Conservation (phyloP, 305 asterid species). For the Solanum hybrid region DNA sequence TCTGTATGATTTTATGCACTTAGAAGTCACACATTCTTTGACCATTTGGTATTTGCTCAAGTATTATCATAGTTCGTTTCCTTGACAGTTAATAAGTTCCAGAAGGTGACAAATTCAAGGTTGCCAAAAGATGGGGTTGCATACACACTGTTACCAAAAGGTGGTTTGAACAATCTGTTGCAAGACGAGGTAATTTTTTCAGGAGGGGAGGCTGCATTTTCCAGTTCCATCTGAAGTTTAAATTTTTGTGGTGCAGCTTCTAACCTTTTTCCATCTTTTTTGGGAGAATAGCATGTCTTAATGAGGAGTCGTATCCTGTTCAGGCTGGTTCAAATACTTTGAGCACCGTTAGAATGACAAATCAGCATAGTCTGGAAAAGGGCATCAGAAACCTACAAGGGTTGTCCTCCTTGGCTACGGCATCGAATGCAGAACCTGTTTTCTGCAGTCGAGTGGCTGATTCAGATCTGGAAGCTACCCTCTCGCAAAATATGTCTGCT, state of each 20-base stretch:
- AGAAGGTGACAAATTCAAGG: conserved; percentile 88
- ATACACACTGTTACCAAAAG: conserved; percentile 52
- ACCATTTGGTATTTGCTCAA: conserved; percentile 10
- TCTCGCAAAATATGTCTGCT: conserved; percentile 23
- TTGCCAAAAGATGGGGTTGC: conserved; percentile 83
- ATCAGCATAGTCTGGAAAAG: conserved; percentile 49
- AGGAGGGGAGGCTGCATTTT: conserved; percentile 11
- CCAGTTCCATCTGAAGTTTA: background rate
- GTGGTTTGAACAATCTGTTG: conserved; percentile 88
- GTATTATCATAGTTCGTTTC: conserved; percentile 15
- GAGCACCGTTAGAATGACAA: conserved; percentile 36
- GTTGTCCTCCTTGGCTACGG: conserved; percentile 42
- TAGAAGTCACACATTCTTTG: background rate
- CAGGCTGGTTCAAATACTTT: conserved; percentile 44
- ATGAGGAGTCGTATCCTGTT: conserved; percentile 84
- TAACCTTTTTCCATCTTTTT: conserved; percentile 13
- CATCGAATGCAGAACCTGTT: conserved; percentile 39
- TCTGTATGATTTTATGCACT: background rate
- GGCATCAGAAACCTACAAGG: conserved; percentile 37
- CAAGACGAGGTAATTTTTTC: conserved; percentile 67
- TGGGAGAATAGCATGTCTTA: conserved; percentile 65
- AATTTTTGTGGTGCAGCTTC: background rate
- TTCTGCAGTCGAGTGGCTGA: conserved; percentile 34
- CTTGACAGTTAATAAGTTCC: conserved; percentile 72
- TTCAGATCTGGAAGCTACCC: conserved; percentile 35